A percentile compares a stretch with the other conserved stretches of the same genome.
These are phyloP conservation scores for Aspergillus sergii DNA, from an alignment of 2,329 filamentous ascomycete species.

Conservation along the genomic window DNA sequence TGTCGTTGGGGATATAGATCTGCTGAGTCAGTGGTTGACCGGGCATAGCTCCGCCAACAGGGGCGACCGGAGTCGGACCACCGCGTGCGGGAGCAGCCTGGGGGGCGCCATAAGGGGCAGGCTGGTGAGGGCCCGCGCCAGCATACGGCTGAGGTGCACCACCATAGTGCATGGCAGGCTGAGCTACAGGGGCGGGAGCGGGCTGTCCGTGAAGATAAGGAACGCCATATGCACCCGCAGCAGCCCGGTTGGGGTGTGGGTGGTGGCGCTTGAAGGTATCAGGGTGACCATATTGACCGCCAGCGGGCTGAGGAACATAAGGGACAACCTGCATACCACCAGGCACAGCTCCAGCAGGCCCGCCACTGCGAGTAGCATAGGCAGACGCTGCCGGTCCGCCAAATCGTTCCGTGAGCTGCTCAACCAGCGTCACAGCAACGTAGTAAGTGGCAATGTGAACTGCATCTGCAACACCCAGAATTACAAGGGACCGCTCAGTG, in stretches of 20 bases:
- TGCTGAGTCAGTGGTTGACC: conserved; percentile 92
- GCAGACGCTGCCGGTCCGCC: conserved; percentile 95
- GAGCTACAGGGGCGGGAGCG: conserved; percentile 56
- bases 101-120: conserved; percentile 67
- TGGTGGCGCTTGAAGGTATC: conserved; percentile 80
- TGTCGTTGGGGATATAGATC: conserved; percentile 98
- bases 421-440: conserved; percentile 93
- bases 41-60: conserved; percentile 73
- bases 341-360: conserved; percentile 88
- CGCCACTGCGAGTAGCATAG: conserved; percentile 92
- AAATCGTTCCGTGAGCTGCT: conserved; percentile 96
- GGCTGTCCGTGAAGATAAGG: conserved; percentile 73
- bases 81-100: conserved; percentile 64
- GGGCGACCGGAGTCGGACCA: conserved; percentile 65
- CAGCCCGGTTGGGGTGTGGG: conserved; percentile 72
- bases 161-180: conserved; percentile 77
- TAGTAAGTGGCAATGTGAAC: conserved; percentile 99
- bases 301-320: conserved; percentile 89
- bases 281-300: conserved; percentile 87
- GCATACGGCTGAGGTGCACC: conserved; percentile 77
- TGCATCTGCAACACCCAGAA: conserved; percentile 95
- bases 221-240: conserved; percentile 70
- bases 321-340: conserved; percentile 99
- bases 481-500: conserved; percentile 94
- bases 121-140: conserved; percentile 77